Evolutionary conservation across 208 protist genomes (phyloP).

Genomic region (Endotrypanum monterogeii): DNA sequence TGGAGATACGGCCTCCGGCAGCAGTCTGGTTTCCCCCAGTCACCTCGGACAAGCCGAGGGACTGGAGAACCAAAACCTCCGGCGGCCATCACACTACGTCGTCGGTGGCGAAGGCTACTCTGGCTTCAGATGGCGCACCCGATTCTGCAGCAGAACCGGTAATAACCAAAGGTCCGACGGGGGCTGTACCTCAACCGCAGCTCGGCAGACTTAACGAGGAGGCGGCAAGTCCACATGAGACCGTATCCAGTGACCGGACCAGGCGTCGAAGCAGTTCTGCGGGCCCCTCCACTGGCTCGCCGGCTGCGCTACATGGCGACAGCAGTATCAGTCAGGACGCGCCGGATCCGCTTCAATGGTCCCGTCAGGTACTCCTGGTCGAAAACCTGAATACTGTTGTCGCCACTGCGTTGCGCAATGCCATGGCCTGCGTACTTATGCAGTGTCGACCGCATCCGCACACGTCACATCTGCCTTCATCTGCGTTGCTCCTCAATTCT

Average conservation of each 20-base stretch:
- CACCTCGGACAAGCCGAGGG: neutral
- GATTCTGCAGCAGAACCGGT: neutral
- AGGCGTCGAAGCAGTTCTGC: neutral
- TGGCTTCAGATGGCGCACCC: neutral
- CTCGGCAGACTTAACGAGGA: neutral
- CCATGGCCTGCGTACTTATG: slow-evolving; percentile 27
- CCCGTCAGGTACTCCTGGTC: slow-evolving; percentile 55
- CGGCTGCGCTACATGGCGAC: slow-evolving; percentile 1
- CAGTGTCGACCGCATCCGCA: slow-evolving; percentile 5
- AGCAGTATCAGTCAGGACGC: slow-evolving; percentile 5
- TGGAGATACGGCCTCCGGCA: slow-evolving; percentile 3
- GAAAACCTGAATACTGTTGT: slow-evolving; percentile 46
- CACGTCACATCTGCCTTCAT: neutral
- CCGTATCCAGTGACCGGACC: neutral
- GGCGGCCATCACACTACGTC: neutral
- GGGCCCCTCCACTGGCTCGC: neutral
- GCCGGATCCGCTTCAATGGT: slow-evolving; percentile 47
- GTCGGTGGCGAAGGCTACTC: neutral
- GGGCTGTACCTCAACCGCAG: slow-evolving; percentile 23
- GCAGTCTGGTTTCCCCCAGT: slow-evolving; percentile 7
- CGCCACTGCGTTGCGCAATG: slow-evolving; percentile 36
- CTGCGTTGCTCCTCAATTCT: neutral
- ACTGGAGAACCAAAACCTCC: neutral
- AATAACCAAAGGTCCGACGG: slow-evolving; percentile 16
- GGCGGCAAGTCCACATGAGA: neutral